Evolutionary conservation across 768 basidiomycete genomes (phyloP), one percentile per base, ranked within the genome.

Genomic region (Lactifluus hygrophoroides): DNA sequence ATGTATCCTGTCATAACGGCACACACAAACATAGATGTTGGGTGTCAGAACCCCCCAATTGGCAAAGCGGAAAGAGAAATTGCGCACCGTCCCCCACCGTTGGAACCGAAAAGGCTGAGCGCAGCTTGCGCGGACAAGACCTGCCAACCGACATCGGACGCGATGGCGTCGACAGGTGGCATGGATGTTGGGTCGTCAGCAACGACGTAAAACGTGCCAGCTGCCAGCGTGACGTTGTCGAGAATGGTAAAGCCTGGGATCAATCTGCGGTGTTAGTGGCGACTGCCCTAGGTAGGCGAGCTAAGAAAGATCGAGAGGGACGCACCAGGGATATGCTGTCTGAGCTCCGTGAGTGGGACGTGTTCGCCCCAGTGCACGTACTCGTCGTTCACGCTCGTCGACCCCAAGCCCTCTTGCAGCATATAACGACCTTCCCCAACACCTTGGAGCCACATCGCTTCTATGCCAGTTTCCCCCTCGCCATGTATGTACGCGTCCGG

Each of bases 221-320:
- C 83, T 65, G 79, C 74, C n/a, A 88, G 71, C 66, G 86, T 81
- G n/a, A 90, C 77, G 60, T 90, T 86, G 65, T 94, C 89, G 56
- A 94, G 74, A 44, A 93, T 80, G 0, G 88, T 91, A 72, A 84
- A 90, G 3, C 93, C 93, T 94, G 17, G 10, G 42, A 28, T 32
- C 35, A 46, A 11, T 25, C 21, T 13, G 46, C 28, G 49, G 51
- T 59, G 21, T 58, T 53, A 42, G 38, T 42, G 28, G 17, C 51
- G 19, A 43, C 14, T 4, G n/a, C 45, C 40, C 49, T 55, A 50
- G 14, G 25, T 13, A 13, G 28, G 27, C 38, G 35, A 32, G 23
- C 7, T 11, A 8, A 47, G 6, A 19, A 63, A 7, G 3, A 49
- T 19, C 8, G 19, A 1, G 19, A 13, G 8, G 27, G 16, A 25